Base-by-base conservation (phyloP, 805 yeast species). In the Teunomyces panamensis region DNA sequence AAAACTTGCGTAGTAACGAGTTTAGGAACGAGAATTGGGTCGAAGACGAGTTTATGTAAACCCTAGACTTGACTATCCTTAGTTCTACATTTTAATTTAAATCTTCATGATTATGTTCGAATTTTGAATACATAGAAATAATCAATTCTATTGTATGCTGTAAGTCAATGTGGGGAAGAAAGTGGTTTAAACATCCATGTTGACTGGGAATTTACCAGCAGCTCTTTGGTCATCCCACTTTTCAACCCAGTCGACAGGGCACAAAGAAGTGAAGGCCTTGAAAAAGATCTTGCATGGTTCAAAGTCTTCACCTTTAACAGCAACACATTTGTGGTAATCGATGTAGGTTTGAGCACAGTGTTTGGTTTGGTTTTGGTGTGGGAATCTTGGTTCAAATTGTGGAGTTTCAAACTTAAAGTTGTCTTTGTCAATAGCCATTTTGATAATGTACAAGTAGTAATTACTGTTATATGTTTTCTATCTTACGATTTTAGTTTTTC, bases 281-380 rank as follows among this genome's bases (percentile, higher is more conserved):
- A 82, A 88, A 79, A 94, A 94, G 62, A 88, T 91, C 75, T 90
- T 81, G 75, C 99, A 94, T 65, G 98, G 98, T 63, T 91, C 96
- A 67, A 94, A 94, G 53, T 91, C 98, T 76, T 92, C 97, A 67
- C 99, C 99, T 78, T 92, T 92, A 58, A 91, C 89, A 64, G 84
- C 87, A 68, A 94, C 83, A 79, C 99, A 94, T 74, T 90, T 91
- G 85, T 87, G 94, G 84, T 92, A 94, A 75, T 94, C 99, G 64
- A 94, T 89, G 78, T 92, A 94, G 60, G 92, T 81, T 78, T 92
- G 97, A 84, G 92, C 95, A 80, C 98, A 94, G 80, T 92, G 97
- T 78, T 87, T 90, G 64, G 97, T 89, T 77, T 92, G 99, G 84
- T 92, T 92, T 73, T 84, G 91, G 79, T 89, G 83, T 59, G 99